Base-by-base conservation (phyloP, 768 basidiomycete genomes). In the Hydnum rufescens region DNA sequence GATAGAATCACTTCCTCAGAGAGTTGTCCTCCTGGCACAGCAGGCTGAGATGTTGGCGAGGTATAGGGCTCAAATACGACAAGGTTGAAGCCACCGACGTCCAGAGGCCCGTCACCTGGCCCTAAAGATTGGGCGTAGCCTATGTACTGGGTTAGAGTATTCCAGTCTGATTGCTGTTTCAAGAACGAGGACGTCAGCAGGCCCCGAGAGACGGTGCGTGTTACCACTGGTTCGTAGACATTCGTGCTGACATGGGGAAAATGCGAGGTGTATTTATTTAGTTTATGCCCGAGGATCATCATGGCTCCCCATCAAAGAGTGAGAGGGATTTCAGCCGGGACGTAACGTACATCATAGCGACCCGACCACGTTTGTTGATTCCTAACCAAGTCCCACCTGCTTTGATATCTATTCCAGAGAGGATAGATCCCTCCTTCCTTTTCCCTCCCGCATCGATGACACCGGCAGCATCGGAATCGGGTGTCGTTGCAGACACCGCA, bases 341-440 rank as follows among this genome's bases (percentile, higher is more conserved):
- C n/a, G n/a, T n/a, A n/a, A n/a, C 84, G 65, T 64, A 86, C 85
- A 87, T 61, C 50, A 88, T 62, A 8, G 81, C 82, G 52, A 85
- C 65, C 57, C 72, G 73, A 23, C 86, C 86, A 54, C 71, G 56
- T 55, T 73, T 71, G 61, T 64, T 76, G 53, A 86, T 64, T 8
- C 86, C 86, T 59, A 85, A 72, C 86, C 86, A 89, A 32, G 84
- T 82, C 42, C 86, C 86, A 36, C 83, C 83, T 2, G 77, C 84
- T 47, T 67, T 67, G 22, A 69, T 60, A 65, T 89, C 86, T 58
- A 78, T 73, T 47, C 86, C 86, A 2, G 83, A 87, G 52, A 89
- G 70, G 55, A 88, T 34, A 13, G 32, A 22, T n/a, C 54, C 51
- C 3, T 25, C 29, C 28, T 19, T 4, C 4, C n/a, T 22, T 23